Percentiles rank a stretch among this genome's conserved stretches.
These are phyloP conservation scores for Monotropa hypopitys DNA, from an alignment of 179 eudicot species.

Conservation along the genomic window DNA sequence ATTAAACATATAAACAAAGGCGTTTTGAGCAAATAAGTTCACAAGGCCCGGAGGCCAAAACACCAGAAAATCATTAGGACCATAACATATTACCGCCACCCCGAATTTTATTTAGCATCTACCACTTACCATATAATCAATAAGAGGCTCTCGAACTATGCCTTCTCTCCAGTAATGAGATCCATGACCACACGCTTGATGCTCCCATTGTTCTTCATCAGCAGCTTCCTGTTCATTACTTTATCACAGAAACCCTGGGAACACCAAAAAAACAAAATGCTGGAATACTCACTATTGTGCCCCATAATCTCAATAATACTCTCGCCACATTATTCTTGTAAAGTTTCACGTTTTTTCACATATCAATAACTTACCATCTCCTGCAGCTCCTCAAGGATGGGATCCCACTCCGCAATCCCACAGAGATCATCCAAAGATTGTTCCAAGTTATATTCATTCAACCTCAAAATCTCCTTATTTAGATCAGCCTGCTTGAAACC, in stretches of 20 bases:
- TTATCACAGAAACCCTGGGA: constrained; percentile 49
- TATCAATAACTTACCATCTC: constrained; percentile 43
- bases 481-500: constrained; percentile 54
- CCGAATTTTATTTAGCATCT: not conserved
- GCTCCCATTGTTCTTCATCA: constrained; percentile 64
- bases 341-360: constrained; percentile 26
- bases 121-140: not conserved
- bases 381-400: constrained; percentile 65
- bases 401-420: constrained; percentile 61
- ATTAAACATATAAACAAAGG: not conserved
- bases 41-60: not conserved
- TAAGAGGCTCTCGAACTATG: not conserved
- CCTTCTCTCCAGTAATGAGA: constrained; percentile 39
- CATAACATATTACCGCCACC: not conserved
- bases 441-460: constrained; percentile 51
- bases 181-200: constrained; percentile 63
- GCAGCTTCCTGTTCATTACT: constrained; percentile 43
- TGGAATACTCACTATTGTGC: not conserved
- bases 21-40: not conserved
- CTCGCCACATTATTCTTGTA: not conserved
- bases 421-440: constrained; percentile 77
- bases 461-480: constrained; percentile 61
- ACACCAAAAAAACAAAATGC: not conserved
- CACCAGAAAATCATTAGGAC: not conserved
- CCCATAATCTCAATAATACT: not conserved